Conservation (phyloP, 2,329 filamentous ascomycete species). For the Fusarium miscanthi region DNA sequence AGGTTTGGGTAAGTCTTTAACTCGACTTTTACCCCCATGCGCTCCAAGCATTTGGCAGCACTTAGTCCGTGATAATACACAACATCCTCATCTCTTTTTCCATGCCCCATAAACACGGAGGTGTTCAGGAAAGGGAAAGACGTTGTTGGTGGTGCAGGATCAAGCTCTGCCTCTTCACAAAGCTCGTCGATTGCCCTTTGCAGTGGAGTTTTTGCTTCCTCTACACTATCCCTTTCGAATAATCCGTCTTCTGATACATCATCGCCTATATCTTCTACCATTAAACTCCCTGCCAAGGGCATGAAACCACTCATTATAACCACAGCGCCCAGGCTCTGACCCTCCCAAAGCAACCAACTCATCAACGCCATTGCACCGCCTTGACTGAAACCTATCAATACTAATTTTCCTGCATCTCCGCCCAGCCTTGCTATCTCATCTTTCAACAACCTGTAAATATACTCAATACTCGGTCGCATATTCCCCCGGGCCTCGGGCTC, state of each 20-base stretch:
- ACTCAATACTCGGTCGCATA: conserved; percentile 55
- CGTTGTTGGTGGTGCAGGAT: background rate
- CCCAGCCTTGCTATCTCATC: conserved; percentile 51
- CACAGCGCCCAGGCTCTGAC: conserved; percentile 50
- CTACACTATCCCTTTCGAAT: conserved; percentile 29
- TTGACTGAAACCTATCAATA: conserved; percentile 65
- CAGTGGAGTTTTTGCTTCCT: conserved; percentile 22
- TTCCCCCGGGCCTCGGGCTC: conserved; percentile 47
- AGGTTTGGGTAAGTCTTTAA: conserved; percentile 55
- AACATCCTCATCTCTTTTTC: conserved; percentile 56
- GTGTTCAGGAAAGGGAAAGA: conserved; percentile 41
- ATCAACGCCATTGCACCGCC: conserved; percentile 61
- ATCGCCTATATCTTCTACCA: conserved; percentile 15
- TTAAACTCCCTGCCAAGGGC: conserved; percentile 53
- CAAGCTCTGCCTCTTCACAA: conserved; percentile 45
- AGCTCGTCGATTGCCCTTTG: conserved; percentile 43
- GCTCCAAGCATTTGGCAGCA: conserved; percentile 49
- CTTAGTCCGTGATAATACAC: conserved; percentile 50
- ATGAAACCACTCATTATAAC: conserved; percentile 60
- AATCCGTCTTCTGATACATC: conserved; percentile 20
- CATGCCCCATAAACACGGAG: conserved; percentile 60
- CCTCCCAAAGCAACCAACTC: conserved; percentile 58
- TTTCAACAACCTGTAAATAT: conserved; percentile 53
- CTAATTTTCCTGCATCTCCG: conserved; percentile 52
- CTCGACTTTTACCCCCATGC: conserved; percentile 49